These are phyloP conservation scores for Jaltomata sinuosa DNA, from an alignment of 257 asterid species.

Conservation along the genomic window DNA sequence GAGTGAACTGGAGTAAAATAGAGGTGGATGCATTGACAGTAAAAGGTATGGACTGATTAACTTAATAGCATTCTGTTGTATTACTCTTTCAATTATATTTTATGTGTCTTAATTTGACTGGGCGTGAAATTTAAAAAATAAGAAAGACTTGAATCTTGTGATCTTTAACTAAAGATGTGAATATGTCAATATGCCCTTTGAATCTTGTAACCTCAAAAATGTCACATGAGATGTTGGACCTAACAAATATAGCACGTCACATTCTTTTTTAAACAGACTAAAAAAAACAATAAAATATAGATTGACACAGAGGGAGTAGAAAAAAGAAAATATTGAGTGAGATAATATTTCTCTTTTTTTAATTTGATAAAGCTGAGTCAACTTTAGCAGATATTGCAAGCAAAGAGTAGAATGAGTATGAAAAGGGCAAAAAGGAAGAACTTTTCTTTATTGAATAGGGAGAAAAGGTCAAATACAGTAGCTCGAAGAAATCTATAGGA, in stretches of 20 bases:
- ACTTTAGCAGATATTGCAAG: conserved; percentile 3
- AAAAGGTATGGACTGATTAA: background rate
- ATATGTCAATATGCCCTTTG: background rate
- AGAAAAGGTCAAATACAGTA: conserved; percentile 31
- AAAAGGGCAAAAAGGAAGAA: background rate
- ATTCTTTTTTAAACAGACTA: background rate
- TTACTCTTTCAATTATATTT: background rate
- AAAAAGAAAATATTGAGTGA: background rate
- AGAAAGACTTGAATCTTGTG: background rate
- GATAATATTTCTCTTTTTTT: background rate
- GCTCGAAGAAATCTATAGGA: conserved; percentile 15
- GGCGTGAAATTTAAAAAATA: no score
- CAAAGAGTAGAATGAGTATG: background rate
- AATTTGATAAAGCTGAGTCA: conserved; percentile 5
- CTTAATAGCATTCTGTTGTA: background rate
- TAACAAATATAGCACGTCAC: background rate
- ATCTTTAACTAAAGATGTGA: background rate
- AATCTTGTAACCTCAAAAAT: background rate
- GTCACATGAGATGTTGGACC: no score
- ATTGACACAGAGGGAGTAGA: background rate
- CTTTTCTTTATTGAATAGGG: background rate
- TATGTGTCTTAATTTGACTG: no score
- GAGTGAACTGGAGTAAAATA: background rate
- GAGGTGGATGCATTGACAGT: background rate
- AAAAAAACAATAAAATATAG: background rate